Conservation (phyloP, 2,329 filamentous ascomycete species). For the Ophiostoma himal-ulmi region DNA sequence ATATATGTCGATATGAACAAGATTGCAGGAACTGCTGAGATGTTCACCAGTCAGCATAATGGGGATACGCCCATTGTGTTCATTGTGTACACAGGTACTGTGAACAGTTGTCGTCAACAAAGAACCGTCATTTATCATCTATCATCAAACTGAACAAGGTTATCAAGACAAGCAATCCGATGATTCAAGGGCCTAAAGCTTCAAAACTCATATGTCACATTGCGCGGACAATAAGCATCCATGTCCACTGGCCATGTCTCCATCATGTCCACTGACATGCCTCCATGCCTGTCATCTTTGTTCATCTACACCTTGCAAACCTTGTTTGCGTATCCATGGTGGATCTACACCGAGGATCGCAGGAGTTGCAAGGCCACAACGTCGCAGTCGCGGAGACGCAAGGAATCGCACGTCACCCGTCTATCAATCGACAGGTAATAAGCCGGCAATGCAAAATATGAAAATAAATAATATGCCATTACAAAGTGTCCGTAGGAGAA, state of each 20-base stretch:
- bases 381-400: not conserved
- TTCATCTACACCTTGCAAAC: not conserved
- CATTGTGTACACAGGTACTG: not conserved
- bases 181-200: not conserved
- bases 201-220: not conserved
- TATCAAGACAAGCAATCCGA: not conserved
- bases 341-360: not conserved
- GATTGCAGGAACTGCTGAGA: not conserved
- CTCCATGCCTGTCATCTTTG: not conserved
- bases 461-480: not conserved
- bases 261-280: not conserved
- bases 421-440: not conserved
- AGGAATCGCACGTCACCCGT: not conserved
- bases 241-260: not conserved
- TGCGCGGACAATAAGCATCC: not conserved
- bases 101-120: not conserved
- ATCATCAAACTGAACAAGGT: not conserved
- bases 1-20: not conserved
- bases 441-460: not conserved
- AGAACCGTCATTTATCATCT: not conserved
- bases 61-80: no score
- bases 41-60: not conserved
- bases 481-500: not conserved
- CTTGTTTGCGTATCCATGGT: not conserved
- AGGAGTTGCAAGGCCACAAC: no score